Evolutionary conservation across 768 basidiomycete species (phyloP), one percentile per base, ranked within the genome.

Genomic region (Leucosporidium creatinivorum): DNA sequence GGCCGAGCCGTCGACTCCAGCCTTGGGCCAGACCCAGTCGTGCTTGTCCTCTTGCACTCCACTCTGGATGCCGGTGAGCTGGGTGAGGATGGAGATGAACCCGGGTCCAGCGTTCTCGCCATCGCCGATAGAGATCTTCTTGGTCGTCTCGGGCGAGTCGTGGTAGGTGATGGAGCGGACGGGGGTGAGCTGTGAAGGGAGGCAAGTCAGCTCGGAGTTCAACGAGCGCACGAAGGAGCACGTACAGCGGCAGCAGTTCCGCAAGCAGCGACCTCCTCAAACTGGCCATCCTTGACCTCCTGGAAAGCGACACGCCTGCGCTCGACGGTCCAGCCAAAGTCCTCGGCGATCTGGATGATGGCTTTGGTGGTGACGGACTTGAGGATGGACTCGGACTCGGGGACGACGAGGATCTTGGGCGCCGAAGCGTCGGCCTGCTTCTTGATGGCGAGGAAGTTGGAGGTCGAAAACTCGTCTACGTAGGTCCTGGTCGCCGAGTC

Each of bases 401-500:
- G 75, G 3, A 74, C 73, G 62, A 72, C 71, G 61, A 76, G 68
- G 15, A 67, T 73, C 23, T 68, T 68, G 28, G 30, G 67, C 19
- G 31, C 59, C 19, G 65, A 62, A 5, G 36, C 23, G 26, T 58
- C 59, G 17, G 58, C 28, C 19, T 30, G 30, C 56, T 63, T 69
- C 50, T 58, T 58, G 58, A 76, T 64, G 48, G 66, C 69, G 57
- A 75, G 56, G 56, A 70, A 73, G 69, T 76, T 76, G 23, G 68
- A 69, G 8, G 75, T 76, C 15, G 73, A 74, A 61, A 76, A 76
- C 67, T 76, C 75, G 66, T 76, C 75, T 26, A 76, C 63, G 44
- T 57, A 54, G 26, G 69, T 67, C 33, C 69, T 69, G 2, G 72
- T 72, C 31, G 62, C 64, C 31, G 69, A 60, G 55, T 71, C 72